Base-by-base conservation (phyloP, 2,329 filamentous ascomycete species). In the Ophiocordyceps sinensis region DNA sequence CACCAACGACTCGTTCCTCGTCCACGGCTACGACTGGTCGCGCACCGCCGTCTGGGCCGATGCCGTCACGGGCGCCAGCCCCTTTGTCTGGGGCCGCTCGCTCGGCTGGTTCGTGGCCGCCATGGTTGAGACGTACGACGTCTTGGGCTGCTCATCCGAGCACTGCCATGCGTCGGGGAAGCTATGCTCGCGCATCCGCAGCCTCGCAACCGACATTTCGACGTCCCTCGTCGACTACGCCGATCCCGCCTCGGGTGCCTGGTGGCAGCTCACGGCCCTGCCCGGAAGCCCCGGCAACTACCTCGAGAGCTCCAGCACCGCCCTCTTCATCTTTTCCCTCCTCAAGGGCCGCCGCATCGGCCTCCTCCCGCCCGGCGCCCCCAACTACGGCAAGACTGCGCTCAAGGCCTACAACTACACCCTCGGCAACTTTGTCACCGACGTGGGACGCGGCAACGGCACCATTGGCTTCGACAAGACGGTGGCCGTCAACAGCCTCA, bases 241-340 rank as follows among this genome's bases (percentile, higher is more conserved):
- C 1, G 54, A 61, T 4, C 55, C 71, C 0, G 62, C 64, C 0
- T 48, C 47, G 2, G 70, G 71, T 0, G 72, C 69, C 7, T 79
- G 74, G 73, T 77, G 71, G 68, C 56, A 76, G 40, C 59, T 77
- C 36, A 71, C 40, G 6, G 40, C 40, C 5, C 23, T 77, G 65
- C 66, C 65, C 47, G 61, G 66, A 43, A 54, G 62, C 23, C 67
- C 63, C 37, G 72, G 71, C 3, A 79, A 80, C 53, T 79, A 73
- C 53, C 68, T 79, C 38, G 72, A 79, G 57, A 71, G 69, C 29
- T 75, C 71, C 28, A 74, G 66, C 8, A 70, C 69, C 2, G 73
- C 71, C 4, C 73, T 79, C 67, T 77, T 76, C 47, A 61, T 65
- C 0, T 74, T 71, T 41, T 54, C n/a, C 36, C 17, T 39, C 3